Evolutionary conservation across 2,329 filamentous ascomycete genomes (phyloP), one percentile per base, ranked within the genome.

Genomic region (Penicillium decumbens): DNA sequence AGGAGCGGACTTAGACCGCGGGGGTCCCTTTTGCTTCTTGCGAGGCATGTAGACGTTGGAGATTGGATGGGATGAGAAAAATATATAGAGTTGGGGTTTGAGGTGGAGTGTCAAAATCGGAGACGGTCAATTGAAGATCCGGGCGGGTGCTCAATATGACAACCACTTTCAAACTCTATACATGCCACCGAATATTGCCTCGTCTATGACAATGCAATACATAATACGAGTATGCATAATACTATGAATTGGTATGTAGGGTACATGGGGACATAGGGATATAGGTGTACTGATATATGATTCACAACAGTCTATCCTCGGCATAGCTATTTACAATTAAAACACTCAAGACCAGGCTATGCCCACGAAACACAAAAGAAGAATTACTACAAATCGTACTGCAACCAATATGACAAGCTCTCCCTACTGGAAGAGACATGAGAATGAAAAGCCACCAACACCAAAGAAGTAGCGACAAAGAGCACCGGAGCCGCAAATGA

Each of bases 271-370:
- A 18, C 15, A 18, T 18, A 18, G 15, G 15, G 15, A 18, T 2
- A 23, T 23, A 23, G 20, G 4, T 23, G 20, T 23, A 23, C 20
- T 23, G 20, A 23, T 23, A 27, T 27, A 27, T 18, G 15, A 27
- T 27, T 9, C 25, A 27, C 25, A 41, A 55, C 46, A 41, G 43
- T 60, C 58, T 60, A 66, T 61, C 56, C 47, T 45, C 37, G 49
- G 50, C 51, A 56, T 58, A 59, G 53, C 54, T 60, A 61, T 61
- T 55, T 63, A 62, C 59, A 63, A 56, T 15, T 29, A 51, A 55
- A 40, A 52, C 50, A 33, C 25, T 43, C 48, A 46, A 41, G 29
- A 49, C 43, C 51, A 55, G 54, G 59, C 58, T 55, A 60, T 57
- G 53, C 43, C 54, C 51, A 41, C 42, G 43, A 37, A 15, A 50